Evolutionary conservation across 2,329 filamentous ascomycete genomes (phyloP).

Genomic region (Zopfia rhizophila): DNA sequence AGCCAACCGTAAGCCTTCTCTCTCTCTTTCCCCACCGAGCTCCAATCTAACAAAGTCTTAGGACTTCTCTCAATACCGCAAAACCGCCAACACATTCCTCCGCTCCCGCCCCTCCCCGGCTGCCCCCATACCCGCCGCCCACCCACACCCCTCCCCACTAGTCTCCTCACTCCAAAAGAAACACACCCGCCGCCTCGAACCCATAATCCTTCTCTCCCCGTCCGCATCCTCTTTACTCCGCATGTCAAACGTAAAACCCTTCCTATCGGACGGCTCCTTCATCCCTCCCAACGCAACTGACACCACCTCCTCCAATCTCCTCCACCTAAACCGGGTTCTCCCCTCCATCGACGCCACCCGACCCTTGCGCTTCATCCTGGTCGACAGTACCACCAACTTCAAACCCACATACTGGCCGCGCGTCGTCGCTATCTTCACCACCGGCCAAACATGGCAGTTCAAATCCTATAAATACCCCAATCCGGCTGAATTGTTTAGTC

Average conservation of each 20-base stretch:
- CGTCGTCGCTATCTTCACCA: constrained; percentile 96
- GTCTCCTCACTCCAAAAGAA: constrained; percentile 55
- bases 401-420: constrained; percentile 98
- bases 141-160: constrained; percentile 45
- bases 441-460: constrained; percentile 98
- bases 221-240: constrained; percentile 94
- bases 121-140: constrained; percentile 47
- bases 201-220: constrained; percentile 96
- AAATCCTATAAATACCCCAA: constrained; percentile 97
- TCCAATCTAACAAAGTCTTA: constrained; percentile 51
- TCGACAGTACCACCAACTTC: constrained; percentile 93
- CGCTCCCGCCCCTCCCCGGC: constrained; percentile 58
- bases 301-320: constrained; percentile 76
- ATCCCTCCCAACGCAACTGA: constrained; percentile 74
- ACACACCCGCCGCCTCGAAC: constrained; percentile 63
- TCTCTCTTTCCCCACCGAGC: neutral
- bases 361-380: constrained; percentile 91
- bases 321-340: constrained; percentile 83
- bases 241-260: constrained; percentile 94
- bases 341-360: constrained; percentile 74
- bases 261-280: constrained; percentile 87
- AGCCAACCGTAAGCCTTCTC: constrained; percentile 75
- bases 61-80: constrained; percentile 95
- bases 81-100: constrained; percentile 82
- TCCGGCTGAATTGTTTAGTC: constrained; percentile 87